These are phyloP conservation scores for Mortierella alpina DNA, from an alignment of 192 early-diverging fungal genomes.

Conservation along the genomic window DNA sequence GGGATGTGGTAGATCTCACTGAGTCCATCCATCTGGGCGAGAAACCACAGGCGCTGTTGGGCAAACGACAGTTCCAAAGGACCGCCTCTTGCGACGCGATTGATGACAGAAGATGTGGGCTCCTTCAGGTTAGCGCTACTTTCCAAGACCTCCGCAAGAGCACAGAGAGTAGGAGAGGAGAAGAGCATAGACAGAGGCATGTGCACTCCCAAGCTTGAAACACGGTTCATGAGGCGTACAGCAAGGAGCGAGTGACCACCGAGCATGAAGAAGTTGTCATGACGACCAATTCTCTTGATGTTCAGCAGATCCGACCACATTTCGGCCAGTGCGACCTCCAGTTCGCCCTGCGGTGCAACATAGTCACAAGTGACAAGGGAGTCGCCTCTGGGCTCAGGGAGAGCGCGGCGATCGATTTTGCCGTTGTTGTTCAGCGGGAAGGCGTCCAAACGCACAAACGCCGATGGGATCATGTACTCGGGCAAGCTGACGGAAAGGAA, in stretches of 20 bases:
- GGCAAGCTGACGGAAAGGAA: slow-evolving; percentile 42
- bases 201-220: too few relatives aligned
- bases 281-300: slow-evolving; percentile 9
- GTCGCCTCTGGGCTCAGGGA: slow-evolving; percentile 13
- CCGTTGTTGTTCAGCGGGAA: slow-evolving; percentile 28
- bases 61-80: too few relatives aligned
- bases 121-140: too few relatives aligned
- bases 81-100: too few relatives aligned
- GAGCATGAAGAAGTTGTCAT: slow-evolving; percentile 30
- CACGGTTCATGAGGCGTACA: neutral
- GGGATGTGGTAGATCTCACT: too few relatives aligned
- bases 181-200: too few relatives aligned
- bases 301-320: neutral
- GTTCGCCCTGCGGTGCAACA: slow-evolving; percentile 5
- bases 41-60: too few relatives aligned
- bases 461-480: slow-evolving; percentile 68
- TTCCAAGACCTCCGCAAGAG: too few relatives aligned
- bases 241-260: slow-evolving; percentile 30
- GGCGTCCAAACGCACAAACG: slow-evolving; percentile 15
- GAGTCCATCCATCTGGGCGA: too few relatives aligned
- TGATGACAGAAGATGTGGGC: too few relatives aligned
- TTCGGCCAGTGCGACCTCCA: neutral
- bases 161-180: too few relatives aligned
- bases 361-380: neutral
- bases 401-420: slow-evolving; percentile 42